Evolutionary conservation across 2,329 filamentous ascomycete genomes (phyloP).

Genomic region (Coniochaeta sp.): DNA sequence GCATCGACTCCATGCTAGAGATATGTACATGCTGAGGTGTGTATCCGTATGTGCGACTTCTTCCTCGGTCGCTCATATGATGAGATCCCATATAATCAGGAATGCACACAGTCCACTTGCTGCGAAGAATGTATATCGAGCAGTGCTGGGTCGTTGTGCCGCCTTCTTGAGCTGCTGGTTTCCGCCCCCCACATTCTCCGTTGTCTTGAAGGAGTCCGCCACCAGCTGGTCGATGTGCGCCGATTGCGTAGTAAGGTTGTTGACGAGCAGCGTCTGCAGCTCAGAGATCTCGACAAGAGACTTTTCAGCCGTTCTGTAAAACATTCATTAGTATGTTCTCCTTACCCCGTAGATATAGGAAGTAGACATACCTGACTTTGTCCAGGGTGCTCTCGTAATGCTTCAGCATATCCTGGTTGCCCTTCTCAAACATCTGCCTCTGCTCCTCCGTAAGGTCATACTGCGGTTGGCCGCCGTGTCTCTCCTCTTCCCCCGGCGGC

Average conservation of each 20-base stretch:
- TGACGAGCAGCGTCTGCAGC: conserved; percentile 80
- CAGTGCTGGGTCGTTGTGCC: conserved; percentile 62
- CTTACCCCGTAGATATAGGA: background rate
- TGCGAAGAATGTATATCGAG: conserved; percentile 74
- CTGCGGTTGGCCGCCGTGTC: conserved; percentile 15
- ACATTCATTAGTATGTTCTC: background rate
- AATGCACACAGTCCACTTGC: conserved; percentile 68
- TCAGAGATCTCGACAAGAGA: conserved; percentile 90
- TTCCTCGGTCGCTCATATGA: conserved; percentile 31
- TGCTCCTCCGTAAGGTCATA: conserved; percentile 72
- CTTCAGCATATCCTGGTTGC: conserved; percentile 86
- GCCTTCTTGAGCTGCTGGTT: conserved; percentile 90
- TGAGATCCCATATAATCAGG: conserved; percentile 70
- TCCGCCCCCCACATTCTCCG: conserved; percentile 79
- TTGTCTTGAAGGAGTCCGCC: conserved; percentile 71
- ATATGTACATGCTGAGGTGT: no score
- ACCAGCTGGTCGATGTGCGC: conserved; percentile 87
- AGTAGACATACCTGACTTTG: conserved; percentile 72
- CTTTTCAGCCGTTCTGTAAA: conserved; percentile 70
- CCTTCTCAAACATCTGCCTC: conserved; percentile 85
- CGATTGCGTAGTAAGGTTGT: conserved; percentile 77
- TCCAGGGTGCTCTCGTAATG: conserved; percentile 92
- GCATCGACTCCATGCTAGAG: no score
- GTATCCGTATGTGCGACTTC: no score
- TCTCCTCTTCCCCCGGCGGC: conserved; percentile 12